A percentile compares a stretch with the other conserved stretches of the same genome.
phyloP scores from a whole-genome alignment of 2,329 filamentous ascomycete species.

The Aspergillus quadricinctus region DNA sequence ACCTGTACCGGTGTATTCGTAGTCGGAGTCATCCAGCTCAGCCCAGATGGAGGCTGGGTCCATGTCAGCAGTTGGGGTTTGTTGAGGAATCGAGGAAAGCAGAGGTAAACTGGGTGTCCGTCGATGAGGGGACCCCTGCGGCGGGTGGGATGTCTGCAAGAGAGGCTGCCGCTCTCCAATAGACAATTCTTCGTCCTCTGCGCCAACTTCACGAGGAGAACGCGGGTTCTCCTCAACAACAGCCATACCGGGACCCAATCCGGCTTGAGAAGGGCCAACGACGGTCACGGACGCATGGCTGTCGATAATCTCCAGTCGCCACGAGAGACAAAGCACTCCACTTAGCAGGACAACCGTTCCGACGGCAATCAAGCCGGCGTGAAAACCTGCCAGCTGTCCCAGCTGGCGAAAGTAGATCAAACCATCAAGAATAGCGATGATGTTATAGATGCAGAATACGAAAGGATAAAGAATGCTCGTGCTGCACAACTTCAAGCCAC shows the following conservation, averaged over 20 bases:
- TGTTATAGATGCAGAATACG: conserved; percentile 98
- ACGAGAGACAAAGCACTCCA: conserved; percentile 87
- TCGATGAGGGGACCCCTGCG: conserved; percentile 25
- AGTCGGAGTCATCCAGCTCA: conserved; percentile 72
- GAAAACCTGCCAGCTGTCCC: conserved; percentile 68
- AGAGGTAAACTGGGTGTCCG: conserved; percentile 33
- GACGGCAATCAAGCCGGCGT: conserved; percentile 69
- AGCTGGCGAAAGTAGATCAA: conserved; percentile 95
- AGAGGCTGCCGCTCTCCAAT: conserved; percentile 39
- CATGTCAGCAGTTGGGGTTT: conserved; percentile 51
- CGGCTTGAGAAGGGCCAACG: conserved; percentile 57
- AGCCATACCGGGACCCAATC: conserved; percentile 76
- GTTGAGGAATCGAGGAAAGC: conserved; percentile 32
- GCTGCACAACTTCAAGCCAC: conserved; percentile 88
- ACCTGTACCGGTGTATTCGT: conserved; percentile 17
- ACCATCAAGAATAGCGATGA: conserved; percentile 94
- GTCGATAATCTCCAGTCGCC: conserved; percentile 73
- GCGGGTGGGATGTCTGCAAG: conserved; percentile 23
- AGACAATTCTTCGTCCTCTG: conserved; percentile 38
- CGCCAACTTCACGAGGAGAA: conserved; percentile 20
- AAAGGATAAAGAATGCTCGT: conserved; percentile 95
- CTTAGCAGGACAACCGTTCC: conserved; percentile 81
- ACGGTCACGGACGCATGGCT: conserved; percentile 31
- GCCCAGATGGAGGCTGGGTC: conserved; percentile 82
- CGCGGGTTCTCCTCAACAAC: conserved; percentile 58